These are phyloP conservation scores for Bruguiera parviflora DNA, from an alignment of 345 rosid species.

Conservation along the genomic window DNA sequence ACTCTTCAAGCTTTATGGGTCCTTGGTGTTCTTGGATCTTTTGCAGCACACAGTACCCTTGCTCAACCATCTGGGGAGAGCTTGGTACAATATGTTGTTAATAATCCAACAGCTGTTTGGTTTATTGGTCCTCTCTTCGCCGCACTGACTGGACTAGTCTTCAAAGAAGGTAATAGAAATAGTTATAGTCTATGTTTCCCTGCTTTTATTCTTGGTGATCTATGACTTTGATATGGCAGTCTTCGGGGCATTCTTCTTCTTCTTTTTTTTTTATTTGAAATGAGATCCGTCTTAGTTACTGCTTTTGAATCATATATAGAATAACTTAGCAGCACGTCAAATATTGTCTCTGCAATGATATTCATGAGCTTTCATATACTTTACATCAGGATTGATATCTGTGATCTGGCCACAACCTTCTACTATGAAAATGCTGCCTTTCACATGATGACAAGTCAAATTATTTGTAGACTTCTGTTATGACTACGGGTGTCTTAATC, in stretches of 20 bases:
- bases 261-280: too few species aligned
- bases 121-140: conserved; percentile 93
- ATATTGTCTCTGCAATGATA: too few species aligned
- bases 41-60: conserved; percentile 50
- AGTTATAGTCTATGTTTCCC: background rate
- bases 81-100: conserved; percentile 64
- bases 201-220: background rate
- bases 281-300: too few species aligned
- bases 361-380: too few species aligned
- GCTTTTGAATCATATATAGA: too few species aligned
- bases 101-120: conserved; percentile 71
- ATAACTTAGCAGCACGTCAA: too few species aligned
- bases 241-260: background rate
- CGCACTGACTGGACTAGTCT: conserved; percentile 82
- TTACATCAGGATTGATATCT: too few species aligned
- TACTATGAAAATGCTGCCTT: too few species aligned
- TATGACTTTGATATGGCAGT: background rate
- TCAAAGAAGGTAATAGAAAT: conserved; percentile 69
- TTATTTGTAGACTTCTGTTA: background rate
- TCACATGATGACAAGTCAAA: background rate
- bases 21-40: conserved; percentile 70
- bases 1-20: conserved; percentile 93
- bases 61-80: conserved; percentile 68
- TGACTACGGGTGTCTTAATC: too few species aligned
- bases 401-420: too few species aligned